A percentile compares a stretch with the other conserved stretches of the same genome.
These are phyloP conservation scores for Cyclostephanos tholiformis DNA, from an alignment of 108 stramenopile genomes.

Conservation along the genomic window DNA sequence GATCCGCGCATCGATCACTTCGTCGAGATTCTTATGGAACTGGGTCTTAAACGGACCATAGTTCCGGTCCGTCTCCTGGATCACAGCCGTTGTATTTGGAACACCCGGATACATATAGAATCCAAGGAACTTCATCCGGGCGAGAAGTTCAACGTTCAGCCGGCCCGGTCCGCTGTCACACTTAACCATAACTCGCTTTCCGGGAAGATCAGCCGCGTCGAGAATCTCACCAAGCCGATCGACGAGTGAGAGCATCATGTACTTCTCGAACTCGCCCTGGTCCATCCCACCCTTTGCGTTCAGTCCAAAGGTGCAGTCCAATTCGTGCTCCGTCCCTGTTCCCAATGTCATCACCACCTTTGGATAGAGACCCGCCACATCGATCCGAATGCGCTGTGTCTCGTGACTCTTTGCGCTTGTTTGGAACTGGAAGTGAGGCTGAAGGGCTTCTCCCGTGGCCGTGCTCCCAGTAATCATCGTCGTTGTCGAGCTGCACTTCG, in stretches of 20 bases:
- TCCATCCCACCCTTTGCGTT: constrained; percentile 34
- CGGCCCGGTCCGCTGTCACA: constrained; percentile 30
- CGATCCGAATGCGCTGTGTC: constrained; percentile 7
- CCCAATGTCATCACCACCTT: constrained; percentile 4
- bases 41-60: constrained; percentile 28
- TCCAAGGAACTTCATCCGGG: constrained; percentile 10
- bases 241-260: not conserved
- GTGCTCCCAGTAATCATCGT: too few species aligned
- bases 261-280: constrained; percentile 12
- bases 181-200: constrained; percentile 6
- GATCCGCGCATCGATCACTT: not conserved
- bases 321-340: not conserved
- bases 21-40: constrained; percentile 15
- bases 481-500: not conserved
- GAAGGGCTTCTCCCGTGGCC: constrained; percentile 9
- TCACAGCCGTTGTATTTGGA: constrained; percentile 26
- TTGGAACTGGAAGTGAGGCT: constrained; percentile 2
- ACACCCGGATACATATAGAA: constrained; percentile 22
- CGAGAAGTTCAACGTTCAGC: constrained; percentile 17
- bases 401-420: not conserved
- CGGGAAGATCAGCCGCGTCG: constrained; percentile 20
- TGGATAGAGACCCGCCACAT: not conserved
- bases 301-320: constrained; percentile 6
- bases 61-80: constrained; percentile 29
- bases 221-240: not conserved